A percentile compares a stretch with the other conserved stretches of the same genome.
phyloP scores from a whole-genome alignment of 495 filamentous ascomycete genomes.

The Hypoxylon cercidicola region DNA sequence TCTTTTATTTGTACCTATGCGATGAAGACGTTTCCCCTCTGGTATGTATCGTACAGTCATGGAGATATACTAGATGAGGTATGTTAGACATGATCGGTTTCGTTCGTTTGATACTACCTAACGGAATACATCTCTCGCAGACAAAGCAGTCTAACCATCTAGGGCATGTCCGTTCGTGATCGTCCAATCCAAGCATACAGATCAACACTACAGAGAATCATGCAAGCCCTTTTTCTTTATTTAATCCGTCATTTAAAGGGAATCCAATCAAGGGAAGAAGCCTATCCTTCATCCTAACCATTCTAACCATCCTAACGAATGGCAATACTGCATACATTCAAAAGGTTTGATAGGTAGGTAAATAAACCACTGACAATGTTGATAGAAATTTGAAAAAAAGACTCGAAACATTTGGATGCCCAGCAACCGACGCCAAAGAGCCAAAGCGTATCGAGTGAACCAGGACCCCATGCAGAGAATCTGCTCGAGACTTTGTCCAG shows the following conservation, averaged over 20 bases:
- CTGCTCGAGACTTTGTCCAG: constrained; percentile 38
- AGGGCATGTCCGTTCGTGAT: constrained; percentile 38
- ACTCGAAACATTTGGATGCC: constrained; percentile 21
- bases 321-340: too few relatives aligned
- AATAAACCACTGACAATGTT: background rate
- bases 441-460: constrained; percentile 35
- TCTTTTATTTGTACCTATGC: too few relatives aligned
- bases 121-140: constrained; percentile 14
- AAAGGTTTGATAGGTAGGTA: too few relatives aligned
- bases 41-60: constrained; percentile 11
- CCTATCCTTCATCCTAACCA: constrained; percentile 11
- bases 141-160: constrained; percentile 33
- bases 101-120: constrained; percentile 2
- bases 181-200: constrained; percentile 37
- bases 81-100: background rate
- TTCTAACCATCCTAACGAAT: background rate
- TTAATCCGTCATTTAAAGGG: constrained; percentile 15
- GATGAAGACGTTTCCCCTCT: too few relatives aligned
- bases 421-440: constrained; percentile 40
- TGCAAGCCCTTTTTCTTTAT: constrained; percentile 22
- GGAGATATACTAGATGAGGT: too few relatives aligned
- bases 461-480: constrained; percentile 34
- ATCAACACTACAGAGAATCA: constrained; percentile 36
- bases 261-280: background rate
- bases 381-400: constrained; percentile 21